A percentile compares a stretch with the other conserved stretches of the same genome.
phyloP scores from a whole-genome alignment of 1,284 basidiomycete genomes.

The Fistulina hepatica region DNA sequence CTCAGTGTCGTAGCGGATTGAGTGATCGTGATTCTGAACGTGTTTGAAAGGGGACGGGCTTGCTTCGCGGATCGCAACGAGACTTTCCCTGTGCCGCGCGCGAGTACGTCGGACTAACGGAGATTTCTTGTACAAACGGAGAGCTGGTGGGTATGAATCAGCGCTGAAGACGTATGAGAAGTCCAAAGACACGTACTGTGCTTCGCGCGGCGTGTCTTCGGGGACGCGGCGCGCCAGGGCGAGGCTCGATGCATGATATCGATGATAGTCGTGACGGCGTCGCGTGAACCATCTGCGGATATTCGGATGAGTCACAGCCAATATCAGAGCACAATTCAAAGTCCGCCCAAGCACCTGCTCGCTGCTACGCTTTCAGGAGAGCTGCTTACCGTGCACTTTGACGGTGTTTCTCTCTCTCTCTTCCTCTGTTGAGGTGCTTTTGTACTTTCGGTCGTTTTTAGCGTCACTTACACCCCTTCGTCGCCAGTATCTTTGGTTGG shows the following conservation, averaged over 20 bases:
- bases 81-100: neutral
- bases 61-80: neutral
- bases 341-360: slow-evolving; percentile 4
- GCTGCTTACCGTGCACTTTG: slow-evolving; percentile 1
- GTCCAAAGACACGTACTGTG: neutral
- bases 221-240: no score
- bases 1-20: slow-evolving; percentile 2
- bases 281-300: no score
- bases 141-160: no score
- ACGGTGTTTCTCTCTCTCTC: slow-evolving; percentile 7
- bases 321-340: slow-evolving; percentile 3
- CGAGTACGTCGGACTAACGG: no score
- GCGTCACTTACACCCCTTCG: slow-evolving; percentile 1
- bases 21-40: slow-evolving; percentile 1
- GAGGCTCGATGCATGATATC: no score
- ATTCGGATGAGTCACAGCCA: neutral
- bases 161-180: neutral
- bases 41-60: slow-evolving; percentile 7
- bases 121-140: no score
- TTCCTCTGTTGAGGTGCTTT: no score
- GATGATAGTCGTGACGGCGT: no score
- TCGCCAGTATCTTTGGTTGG: neutral
- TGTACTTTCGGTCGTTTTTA: slow-evolving; percentile 9
- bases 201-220: neutral
- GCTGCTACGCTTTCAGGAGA: neutral